Conservation (phyloP, 306 rosid species). For the Rosa multiflora region DNA sequence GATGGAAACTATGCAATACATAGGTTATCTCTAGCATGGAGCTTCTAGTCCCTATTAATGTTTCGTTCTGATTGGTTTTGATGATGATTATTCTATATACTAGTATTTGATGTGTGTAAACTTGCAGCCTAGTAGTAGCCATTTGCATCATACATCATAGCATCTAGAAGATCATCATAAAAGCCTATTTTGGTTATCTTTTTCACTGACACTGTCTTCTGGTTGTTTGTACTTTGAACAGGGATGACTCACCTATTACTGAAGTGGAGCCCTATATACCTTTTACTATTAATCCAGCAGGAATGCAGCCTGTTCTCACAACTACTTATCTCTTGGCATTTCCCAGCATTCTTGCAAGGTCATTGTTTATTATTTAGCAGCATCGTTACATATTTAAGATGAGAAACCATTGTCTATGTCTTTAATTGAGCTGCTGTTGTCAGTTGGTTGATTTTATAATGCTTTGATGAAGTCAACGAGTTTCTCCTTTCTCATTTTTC, state of each 20-base stretch:
- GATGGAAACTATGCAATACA: background rate
- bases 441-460: constrained; percentile 12
- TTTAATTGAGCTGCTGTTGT: background rate
- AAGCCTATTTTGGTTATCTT: constrained; percentile 10
- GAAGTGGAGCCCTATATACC: constrained; percentile 99
- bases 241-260: constrained; percentile 90
- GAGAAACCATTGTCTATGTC: constrained; percentile 4
- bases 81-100: background rate
- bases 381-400: constrained; percentile 7
- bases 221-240: constrained; percentile 44
- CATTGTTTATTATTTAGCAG: background rate
- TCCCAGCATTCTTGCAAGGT: constrained; percentile 91
- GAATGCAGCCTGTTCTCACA: constrained; percentile 99
- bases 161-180: constrained; percentile 13
- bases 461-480: constrained; percentile 20
- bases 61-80: background rate
- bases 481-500: constrained; percentile 1
- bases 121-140: constrained; percentile 17
- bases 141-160: constrained; percentile 12
- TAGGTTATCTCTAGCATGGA: background rate
- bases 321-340: constrained; percentile 92
- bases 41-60: background rate
- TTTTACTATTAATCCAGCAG: constrained; percentile 91
- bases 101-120: background rate
- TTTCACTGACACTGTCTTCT: constrained; percentile 28